Conservation (phyloP, 2,329 filamentous ascomycete genomes). For the Chaetomium strumarium region DNA sequence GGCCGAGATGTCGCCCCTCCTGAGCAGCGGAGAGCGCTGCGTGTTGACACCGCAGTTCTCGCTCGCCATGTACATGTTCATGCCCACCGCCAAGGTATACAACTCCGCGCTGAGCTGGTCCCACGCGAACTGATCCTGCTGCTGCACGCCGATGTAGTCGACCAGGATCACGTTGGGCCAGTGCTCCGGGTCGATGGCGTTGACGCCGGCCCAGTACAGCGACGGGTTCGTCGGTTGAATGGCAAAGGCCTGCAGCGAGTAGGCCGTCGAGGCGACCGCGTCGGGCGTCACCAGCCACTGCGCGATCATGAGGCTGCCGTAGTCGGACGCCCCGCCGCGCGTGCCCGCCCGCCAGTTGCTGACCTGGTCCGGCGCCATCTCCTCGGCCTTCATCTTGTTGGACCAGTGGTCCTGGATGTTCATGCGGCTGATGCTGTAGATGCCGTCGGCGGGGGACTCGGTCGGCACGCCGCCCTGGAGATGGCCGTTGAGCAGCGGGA, state of each 20-base stretch:
- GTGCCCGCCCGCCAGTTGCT: constrained; percentile 18
- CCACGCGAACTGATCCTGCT: constrained; percentile 24
- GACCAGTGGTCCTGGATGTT: constrained; percentile 29
- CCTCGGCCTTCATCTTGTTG: constrained; percentile 18
- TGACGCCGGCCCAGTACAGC: constrained; percentile 31
- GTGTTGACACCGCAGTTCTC: constrained; percentile 29
- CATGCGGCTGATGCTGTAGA: constrained; percentile 27
- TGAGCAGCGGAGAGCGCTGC: constrained; percentile 25
- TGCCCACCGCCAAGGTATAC: constrained; percentile 29
- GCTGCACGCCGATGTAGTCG: constrained; percentile 30
- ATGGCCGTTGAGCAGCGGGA: constrained; percentile 28
- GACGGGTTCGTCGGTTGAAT: constrained; percentile 31
- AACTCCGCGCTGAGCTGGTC: constrained; percentile 29
- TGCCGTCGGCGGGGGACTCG: constrained; percentile 27
- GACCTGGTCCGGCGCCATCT: constrained; percentile 18
- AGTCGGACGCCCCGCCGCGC: constrained; percentile 14
- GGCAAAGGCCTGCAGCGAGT: constrained; percentile 27
- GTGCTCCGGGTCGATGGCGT: constrained; percentile 19
- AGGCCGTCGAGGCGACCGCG: constrained; percentile 24
- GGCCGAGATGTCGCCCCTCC: not conserved
- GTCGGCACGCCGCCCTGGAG: constrained; percentile 14
- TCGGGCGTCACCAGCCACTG: constrained; percentile 31
- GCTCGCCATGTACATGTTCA: constrained; percentile 31
- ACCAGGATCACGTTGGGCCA: constrained; percentile 31
- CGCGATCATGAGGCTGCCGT: constrained; percentile 25